Evolutionary conservation across 805 yeast genomes (phyloP), one percentile per base, ranked within the genome.

Genomic region (Candida fluviatilis): DNA sequence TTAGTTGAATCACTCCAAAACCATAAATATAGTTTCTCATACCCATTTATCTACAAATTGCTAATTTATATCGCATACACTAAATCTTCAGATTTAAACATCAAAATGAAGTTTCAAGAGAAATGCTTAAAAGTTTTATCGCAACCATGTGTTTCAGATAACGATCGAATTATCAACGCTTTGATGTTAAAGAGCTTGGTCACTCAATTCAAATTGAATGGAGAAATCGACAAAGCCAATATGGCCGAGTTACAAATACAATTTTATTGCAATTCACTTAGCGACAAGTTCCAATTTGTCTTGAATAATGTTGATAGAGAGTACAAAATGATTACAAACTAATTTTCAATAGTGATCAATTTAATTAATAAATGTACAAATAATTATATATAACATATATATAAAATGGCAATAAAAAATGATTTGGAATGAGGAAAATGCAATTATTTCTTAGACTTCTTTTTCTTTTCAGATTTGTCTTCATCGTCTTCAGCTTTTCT

Each of bases 401-500:
- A 43, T 39, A 41, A 44, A 38, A 38, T 26, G 34, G 31, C 27
- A 23, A 18, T 35, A 18, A 31, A 27, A 36, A 21, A 23, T 24
- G 14, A 26, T 26, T 26, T 5, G 29, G 29, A 26, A 26, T 26
- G 35, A 31, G 38, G 11, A 13, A 11, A 14, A 30, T 45, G 45
- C 45, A 25, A 37, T 49, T 52, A 55, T 41, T 66, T 64, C 67
- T 76, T 75, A 64, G 70, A 71, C 60, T 75, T 71, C 57, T 73
- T 71, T 35, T 70, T 60, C 43, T 62, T 54, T 55, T 74, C 69
- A 39, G 72, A 75, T 50, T 75, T 60, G 12, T 47, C 52, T 36
- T 60, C 64, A 31, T 57, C 59, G 33, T 52, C 51, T 56, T 75
- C 74, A 42, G 70, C 71, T 61, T 75, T 72, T 58, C 75, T 69